Evolutionary conservation across 2,329 filamentous ascomycete species (phyloP), one percentile per base, ranked within the genome.

Genomic region (Fusarium drepaniforme): DNA sequence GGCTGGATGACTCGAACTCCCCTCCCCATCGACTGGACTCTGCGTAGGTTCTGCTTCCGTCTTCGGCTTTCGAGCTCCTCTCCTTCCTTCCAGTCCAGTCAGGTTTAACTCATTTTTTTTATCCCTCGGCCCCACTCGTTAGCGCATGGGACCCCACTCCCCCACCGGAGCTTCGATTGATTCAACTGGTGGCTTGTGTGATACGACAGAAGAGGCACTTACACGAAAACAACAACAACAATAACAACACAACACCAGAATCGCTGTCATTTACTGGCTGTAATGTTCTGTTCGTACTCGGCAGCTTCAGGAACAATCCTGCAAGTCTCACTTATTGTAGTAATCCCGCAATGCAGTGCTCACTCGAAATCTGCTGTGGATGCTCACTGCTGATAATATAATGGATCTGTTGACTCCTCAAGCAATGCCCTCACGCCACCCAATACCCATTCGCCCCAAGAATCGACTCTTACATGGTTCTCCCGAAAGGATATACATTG

Each of bases 1-100:
- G 12, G 25, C 46, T 62, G 64, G 74, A 76, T 78, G 76, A 78
- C 76, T 78, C 76, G 68, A 74, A 51, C 37, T 57, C 59, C 44
- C 59, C 21, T 23, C 30, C 51, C 51, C 46, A 40, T 67, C 28
- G 44, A 37, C 58, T 46, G 60, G 42, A 56, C 49, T 53, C 44
- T 28, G 46, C 46, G 49, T 30, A 53, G 25, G 49, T 56, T 56
- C 28, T 56, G 49, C 49, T 75, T 78, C 76, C 76, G 76, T 75
- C 75, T 78, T 78, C 76, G 76, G 76, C 76, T 71, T 44, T 65
- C 33, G 33, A 46, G 33, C 33, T 35, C 33, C 33, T 35, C 44
- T 44, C 49, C 23, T 65, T 35, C 16, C 40, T 66, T 62, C 51
- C 23, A 38, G 25, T 42, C 42, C 58, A 23, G 56, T 51, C 56